phyloP scores from a whole-genome alignment of 441 rosid species.

The Adansonia gregorii region DNA sequence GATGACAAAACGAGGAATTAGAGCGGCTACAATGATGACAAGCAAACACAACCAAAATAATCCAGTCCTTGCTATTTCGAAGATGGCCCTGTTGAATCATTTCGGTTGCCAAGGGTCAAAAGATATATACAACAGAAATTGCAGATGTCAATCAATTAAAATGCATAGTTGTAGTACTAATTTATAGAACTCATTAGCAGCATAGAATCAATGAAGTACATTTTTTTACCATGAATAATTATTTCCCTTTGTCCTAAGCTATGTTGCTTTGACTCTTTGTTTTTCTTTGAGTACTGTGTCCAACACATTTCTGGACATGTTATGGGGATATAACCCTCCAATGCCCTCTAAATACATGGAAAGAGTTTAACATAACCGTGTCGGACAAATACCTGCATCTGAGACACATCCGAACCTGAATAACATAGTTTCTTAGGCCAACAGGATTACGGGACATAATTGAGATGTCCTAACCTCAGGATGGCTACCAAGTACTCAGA shows the following conservation, averaged over 20 bases:
- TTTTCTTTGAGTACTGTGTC: too few species aligned
- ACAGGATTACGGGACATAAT: too few species aligned
- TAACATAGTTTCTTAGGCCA: too few species aligned
- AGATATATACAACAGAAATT: constrained; percentile 1
- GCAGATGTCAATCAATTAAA: neutral
- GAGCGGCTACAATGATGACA: constrained; percentile 61
- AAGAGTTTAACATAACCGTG: too few species aligned
- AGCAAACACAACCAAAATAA: constrained; percentile 89
- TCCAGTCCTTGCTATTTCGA: constrained; percentile 57
- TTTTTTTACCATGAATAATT: neutral
- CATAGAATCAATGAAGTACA: constrained; percentile 2
- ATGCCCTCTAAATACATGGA: too few species aligned
- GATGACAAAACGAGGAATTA: constrained; percentile 72
- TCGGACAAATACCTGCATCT: too few species aligned
- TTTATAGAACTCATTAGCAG: neutral
- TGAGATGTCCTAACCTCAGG: too few species aligned
- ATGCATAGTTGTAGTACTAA: neutral
- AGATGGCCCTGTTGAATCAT: constrained; percentile 77
- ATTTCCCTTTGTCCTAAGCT: neutral
- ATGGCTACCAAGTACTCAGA: too few species aligned
- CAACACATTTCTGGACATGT: too few species aligned
- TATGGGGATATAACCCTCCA: too few species aligned
- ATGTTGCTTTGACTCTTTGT: neutral
- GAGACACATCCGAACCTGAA: too few species aligned
- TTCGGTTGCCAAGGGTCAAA: neutral